Evolutionary conservation across 176 grass and related monocot species (phyloP).

Genomic region (Bonia amplexicaulis): DNA sequence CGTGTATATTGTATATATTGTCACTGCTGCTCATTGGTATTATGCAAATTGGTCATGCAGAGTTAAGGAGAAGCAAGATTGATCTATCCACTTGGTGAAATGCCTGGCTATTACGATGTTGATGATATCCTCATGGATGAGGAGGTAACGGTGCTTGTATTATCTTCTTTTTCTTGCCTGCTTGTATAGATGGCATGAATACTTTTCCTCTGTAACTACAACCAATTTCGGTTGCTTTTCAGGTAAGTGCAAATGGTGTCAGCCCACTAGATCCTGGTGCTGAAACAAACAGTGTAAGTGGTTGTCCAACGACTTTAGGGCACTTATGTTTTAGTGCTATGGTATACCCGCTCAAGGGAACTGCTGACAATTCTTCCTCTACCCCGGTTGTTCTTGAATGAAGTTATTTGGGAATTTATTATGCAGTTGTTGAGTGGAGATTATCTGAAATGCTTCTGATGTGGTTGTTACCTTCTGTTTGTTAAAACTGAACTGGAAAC

Average conservation of each 20-base stretch:
- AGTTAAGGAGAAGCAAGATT: not conserved
- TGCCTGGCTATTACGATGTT: constrained; percentile 66
- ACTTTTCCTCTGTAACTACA: constrained; percentile 14
- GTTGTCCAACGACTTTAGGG: not conserved
- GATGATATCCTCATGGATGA: constrained; percentile 90
- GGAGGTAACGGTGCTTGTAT: constrained; percentile 42
- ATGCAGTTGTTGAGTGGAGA: not conserved
- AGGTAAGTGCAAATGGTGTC: constrained; percentile 63
- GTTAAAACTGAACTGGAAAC: not conserved
- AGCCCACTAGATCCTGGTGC: constrained; percentile 85
- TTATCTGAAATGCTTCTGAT: not conserved
- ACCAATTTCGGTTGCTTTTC: constrained; percentile 69
- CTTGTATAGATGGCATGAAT: not conserved
- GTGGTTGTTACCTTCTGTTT: not conserved
- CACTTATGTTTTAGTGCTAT: not conserved
- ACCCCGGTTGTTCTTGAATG: not conserved
- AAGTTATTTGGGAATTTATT: not conserved
- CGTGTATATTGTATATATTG: too few relatives aligned
- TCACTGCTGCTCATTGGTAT: not conserved
- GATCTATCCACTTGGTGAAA: not conserved
- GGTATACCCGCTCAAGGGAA: not conserved
- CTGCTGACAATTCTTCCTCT: not conserved
- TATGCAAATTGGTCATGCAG: not conserved
- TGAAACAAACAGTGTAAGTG: constrained; percentile 64
- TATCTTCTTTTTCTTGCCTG: not conserved